phyloP scores from a whole-genome alignment of 2,329 filamentous ascomycete genomes.

The Hymenoscyphus linearis region DNA sequence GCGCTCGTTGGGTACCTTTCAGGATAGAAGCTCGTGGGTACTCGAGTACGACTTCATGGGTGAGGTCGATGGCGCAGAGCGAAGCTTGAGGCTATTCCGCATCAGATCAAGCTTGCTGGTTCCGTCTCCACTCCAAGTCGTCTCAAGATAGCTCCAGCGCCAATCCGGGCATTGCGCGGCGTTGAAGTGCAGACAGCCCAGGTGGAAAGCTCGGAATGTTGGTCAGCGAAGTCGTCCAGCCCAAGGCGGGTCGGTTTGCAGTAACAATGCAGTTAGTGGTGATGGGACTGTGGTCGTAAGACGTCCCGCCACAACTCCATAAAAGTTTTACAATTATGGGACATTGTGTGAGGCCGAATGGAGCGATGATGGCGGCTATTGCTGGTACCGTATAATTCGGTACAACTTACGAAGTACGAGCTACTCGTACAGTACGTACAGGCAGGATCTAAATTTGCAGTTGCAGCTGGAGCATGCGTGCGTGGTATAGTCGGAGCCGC shows the following conservation, averaged over 20 bases:
- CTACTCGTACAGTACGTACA: too few species aligned
- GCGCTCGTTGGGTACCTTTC: not conserved
- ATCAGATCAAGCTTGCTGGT: slow-evolving; percentile 18
- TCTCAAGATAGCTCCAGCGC: slow-evolving; percentile 16
- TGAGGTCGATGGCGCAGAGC: slow-evolving; percentile 1
- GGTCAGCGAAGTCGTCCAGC: slow-evolving; percentile 20
- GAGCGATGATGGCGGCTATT: not conserved
- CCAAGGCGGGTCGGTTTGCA: slow-evolving; percentile 6
- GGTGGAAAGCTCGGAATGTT: slow-evolving; percentile 15
- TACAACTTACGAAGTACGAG: too few species aligned
- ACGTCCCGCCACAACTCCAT: not conserved
- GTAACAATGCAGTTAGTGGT: not conserved
- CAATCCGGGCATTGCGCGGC: slow-evolving; percentile 13
- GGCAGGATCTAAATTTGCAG: not conserved
- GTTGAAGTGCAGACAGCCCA: slow-evolving; percentile 11
- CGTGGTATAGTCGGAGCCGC: not conserved
- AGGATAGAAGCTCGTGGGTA: not conserved
- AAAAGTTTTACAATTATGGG: slow-evolving; percentile 3
- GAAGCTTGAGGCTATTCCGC: slow-evolving; percentile 12
- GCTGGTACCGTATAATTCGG: not conserved
- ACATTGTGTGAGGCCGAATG: not conserved
- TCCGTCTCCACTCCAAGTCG: slow-evolving; percentile 12
- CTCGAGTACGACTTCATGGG: not conserved
- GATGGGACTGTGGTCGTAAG: not conserved
- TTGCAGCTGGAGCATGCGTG: not conserved